Conservation (phyloP, 139 green algal genomes). For the Bryopsis sp. region DNA sequence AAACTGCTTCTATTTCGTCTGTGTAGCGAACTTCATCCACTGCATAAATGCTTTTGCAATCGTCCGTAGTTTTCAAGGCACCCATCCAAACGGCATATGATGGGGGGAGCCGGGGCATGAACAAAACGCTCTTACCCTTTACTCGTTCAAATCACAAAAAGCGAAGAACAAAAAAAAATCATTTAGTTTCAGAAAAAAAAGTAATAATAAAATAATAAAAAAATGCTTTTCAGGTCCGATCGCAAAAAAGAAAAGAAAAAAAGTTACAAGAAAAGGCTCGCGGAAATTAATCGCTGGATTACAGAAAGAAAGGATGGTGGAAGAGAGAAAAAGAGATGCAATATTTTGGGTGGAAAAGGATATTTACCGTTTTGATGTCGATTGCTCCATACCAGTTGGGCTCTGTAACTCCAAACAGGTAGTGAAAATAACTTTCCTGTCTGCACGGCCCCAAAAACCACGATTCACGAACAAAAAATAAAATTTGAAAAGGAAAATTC, state of each 20-base stretch:
- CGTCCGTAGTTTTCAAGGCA: slow-evolving; percentile 37
- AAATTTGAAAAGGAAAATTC: slow-evolving; percentile 1
- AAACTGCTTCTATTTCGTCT: slow-evolving; percentile 59
- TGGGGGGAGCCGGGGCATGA: slow-evolving; percentile 67
- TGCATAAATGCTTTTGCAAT: slow-evolving; percentile 48
- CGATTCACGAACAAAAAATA: background rate
- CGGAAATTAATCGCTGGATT: slow-evolving; percentile 5
- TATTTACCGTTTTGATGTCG: slow-evolving; percentile 38
- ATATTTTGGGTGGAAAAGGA: background rate
- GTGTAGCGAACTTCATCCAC: slow-evolving; percentile 70
- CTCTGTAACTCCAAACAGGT: slow-evolving; percentile 86
- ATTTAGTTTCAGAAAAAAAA: too few species aligned
- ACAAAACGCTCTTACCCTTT: slow-evolving; percentile 49
- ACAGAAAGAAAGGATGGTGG: background rate
- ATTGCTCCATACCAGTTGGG: slow-evolving; percentile 61
- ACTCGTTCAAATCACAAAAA: slow-evolving; percentile 5
- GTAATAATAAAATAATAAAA: background rate
- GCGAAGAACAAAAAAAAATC: background rate
- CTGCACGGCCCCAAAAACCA: slow-evolving; percentile 22
- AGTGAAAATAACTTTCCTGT: slow-evolving; percentile 80
- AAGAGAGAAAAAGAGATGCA: background rate
- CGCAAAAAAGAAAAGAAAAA: background rate
- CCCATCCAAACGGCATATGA: slow-evolving; percentile 83
- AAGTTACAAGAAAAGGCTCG: background rate
- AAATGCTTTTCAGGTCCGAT: background rate